A percentile compares a stretch with the other conserved stretches of the same genome.
phyloP scores from a whole-genome alignment of 306 rosid genomes.

The Vachellia collinsii region DNA sequence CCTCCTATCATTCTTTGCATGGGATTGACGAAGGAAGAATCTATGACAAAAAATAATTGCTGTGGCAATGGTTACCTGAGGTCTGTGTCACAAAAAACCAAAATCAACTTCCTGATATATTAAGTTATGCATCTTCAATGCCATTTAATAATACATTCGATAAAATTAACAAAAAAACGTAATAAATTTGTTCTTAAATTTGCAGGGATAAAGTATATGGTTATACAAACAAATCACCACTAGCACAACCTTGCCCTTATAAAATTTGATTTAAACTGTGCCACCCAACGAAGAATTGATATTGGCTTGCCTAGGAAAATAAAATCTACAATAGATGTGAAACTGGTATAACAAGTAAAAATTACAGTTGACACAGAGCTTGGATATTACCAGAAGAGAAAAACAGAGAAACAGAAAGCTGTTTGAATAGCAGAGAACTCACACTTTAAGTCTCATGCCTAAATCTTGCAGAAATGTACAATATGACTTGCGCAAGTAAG shows the following conservation, averaged over 20 bases:
- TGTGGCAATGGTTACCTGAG: conserved; percentile 97
- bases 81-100: conserved; percentile 63
- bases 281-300: not conserved
- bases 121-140: conserved; percentile 1
- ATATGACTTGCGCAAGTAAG: conserved; percentile 90
- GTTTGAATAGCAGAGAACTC: conserved; percentile 45
- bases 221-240: conserved; percentile 10
- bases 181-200: not conserved
- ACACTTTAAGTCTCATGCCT: conserved; percentile 98
- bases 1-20: conserved; percentile 95
- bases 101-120: conserved; percentile 19
- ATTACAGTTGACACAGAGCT: conserved; percentile 29
- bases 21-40: conserved; percentile 96
- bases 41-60: conserved; percentile 97
- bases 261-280: conserved; percentile 13
- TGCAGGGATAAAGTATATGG: conserved; percentile 9
- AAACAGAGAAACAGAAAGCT: not conserved
- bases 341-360: not conserved
- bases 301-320: conserved; percentile 9
- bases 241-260: conserved; percentile 20
- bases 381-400: conserved; percentile 4
- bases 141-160: conserved; percentile 3
- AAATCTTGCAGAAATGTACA: conserved; percentile 92
- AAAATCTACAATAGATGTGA: conserved; percentile 3
- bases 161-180: conserved; percentile 4